Base-by-base conservation (phyloP, 441 rosid genomes). In the Kokia cookei region DNA sequence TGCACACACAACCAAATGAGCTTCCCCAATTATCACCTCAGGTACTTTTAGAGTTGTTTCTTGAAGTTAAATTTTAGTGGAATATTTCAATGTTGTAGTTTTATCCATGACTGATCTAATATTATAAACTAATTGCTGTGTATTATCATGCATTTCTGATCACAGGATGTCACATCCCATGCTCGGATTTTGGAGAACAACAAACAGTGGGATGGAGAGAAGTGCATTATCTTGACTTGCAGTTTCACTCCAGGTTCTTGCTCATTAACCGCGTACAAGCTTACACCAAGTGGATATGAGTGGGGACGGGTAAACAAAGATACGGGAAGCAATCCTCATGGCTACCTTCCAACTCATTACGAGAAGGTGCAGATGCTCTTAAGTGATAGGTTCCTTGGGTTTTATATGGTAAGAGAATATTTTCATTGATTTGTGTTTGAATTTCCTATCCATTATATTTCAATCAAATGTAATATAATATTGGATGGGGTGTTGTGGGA, bases 1-100 rank as follows among this genome's bases (percentile, higher is more conserved):
- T 96, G 92, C 99, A 96, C 86, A 94, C 99, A 14, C 98, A 96
- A 63, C 99, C 98, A 10, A 96, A 94, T 65, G 98, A 94, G 86
- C 97, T 96, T 67, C 98, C 99, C 51, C 99, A 96, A 74, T 73
- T 96, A 59, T 91, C 98, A 7, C 99, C 99, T 48, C 98, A 92
- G 92, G 98, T 89, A 75, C 45, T 75, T 59, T 24, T n/a, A 11
- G 58, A 11, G 27, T 13, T 9, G 14, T 7, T 51, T 32, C 17
- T 27, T 24, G 37, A n/a, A 7, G 35, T 7, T 40, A 11, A 22
- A 42, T 32, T 2, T 37, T 7, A 50, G 27, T 42, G 8, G 42
- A 59, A 45, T 32, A 45, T 19, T 15, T 2, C 65, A 7, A n/a
- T 73, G 32, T 32, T 26, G 58, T 45, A 63, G 40, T 63, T 8